Evolutionary conservation across 2,329 filamentous ascomycete species (phyloP), one percentile per base, ranked within the genome.

Genomic region (Zymoseptoria pseudotritici): DNA sequence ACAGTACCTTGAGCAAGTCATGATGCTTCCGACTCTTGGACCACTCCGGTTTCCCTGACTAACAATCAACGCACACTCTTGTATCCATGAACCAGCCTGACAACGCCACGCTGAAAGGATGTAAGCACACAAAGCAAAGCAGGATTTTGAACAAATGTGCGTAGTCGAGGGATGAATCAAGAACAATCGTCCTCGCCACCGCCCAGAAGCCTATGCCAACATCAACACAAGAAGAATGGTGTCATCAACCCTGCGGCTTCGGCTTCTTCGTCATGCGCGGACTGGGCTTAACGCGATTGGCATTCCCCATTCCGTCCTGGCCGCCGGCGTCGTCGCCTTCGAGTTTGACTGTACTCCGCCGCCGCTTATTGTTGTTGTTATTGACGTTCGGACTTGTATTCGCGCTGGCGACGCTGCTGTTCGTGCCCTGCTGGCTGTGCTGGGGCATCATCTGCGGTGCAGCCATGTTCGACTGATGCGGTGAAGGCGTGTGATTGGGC

Each of bases 341-440:
- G 57, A 80, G 73, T 71, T 86, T 86, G 59, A 85, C 82, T 13
- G 80, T 80, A 71, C 84, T 86, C 24, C 79, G 73, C 61, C 84
- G 77, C 61, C 84, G 79, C 72, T 87, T 87, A 67, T 79, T 80
- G 66, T 75, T 80, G 53, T 86, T 87, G 66, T 84, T 79, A 65
- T 83, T 85, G 56, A 71, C 65, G 29, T 70, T 64, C 2, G 84
- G 84, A 65, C 84, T 86, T 4, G 84, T 85, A 65, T 83, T 86
- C 31, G 83, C 82, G 66, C 82, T 85, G 8, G 80, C 79, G 64
- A 75, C 75, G 19, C 73, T 81, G 71, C 79, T 83, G 63, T 79
- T 82, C n/a, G 80, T 79, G 53, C 79, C 80, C 67, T 81, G 79
- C 63, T 83, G 82, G 68, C 76, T 83, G 70, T 79, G 80, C 67